A percentile compares a stretch with the other conserved stretches of the same genome.
Evolutionary conservation across 345 rosid genomes (phyloP).

Genomic region (Triadica sebifera): DNA sequence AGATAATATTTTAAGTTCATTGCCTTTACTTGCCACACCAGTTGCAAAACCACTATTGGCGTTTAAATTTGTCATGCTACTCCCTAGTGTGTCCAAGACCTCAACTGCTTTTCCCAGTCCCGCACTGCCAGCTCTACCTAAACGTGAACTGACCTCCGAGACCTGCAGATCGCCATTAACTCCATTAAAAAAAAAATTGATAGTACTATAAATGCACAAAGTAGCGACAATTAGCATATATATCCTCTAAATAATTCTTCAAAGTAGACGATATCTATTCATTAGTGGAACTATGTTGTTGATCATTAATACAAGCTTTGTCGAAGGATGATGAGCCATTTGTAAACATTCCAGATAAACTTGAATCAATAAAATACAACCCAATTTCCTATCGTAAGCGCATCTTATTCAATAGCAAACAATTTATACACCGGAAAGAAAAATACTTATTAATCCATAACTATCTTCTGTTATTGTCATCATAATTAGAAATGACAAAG

Average conservation of each 20-base stretch:
- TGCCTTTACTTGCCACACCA: constrained; percentile 64
- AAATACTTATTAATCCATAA: too few relatives aligned
- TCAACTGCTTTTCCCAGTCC: constrained; percentile 90
- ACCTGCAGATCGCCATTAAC: constrained; percentile 38
- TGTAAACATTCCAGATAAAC: background rate
- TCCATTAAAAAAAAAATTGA: background rate
- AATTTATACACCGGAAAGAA: too few relatives aligned
- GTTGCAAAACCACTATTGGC: constrained; percentile 58
- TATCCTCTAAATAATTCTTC: background rate
- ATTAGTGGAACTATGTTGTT: background rate
- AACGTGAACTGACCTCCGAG: constrained; percentile 59
- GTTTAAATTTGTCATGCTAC: constrained; percentile 85
- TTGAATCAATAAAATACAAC: background rate
- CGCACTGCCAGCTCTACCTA: constrained; percentile 81
- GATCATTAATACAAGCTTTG: too few relatives aligned
- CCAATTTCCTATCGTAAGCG: too few relatives aligned
- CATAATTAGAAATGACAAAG: too few relatives aligned
- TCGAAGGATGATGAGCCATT: background rate
- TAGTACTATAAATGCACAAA: background rate
- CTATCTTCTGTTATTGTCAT: too few relatives aligned
- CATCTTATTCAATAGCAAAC: too few relatives aligned
- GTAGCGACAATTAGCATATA: background rate
- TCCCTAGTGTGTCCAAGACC: constrained; percentile 88
- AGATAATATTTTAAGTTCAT: constrained; percentile 71
- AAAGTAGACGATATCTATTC: background rate